These are phyloP conservation scores for Ziziphus jujuba DNA, from an alignment of 306 rosid species.

Conservation along the genomic window DNA sequence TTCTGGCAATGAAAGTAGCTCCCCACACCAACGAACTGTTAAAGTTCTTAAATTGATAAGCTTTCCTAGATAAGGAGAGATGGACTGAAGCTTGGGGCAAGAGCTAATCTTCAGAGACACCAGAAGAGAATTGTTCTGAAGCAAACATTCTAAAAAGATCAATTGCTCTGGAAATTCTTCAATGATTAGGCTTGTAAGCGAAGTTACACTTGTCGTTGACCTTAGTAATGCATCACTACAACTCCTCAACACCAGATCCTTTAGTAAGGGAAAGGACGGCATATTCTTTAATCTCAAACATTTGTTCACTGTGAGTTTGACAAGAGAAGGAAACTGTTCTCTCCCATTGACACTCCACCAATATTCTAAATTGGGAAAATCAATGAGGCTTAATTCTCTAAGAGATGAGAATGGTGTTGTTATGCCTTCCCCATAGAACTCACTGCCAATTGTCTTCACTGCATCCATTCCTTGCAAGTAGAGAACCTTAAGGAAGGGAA, in stretches of 20 bases:
- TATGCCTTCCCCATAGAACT: constrained; percentile 2
- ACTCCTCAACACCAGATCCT: constrained; percentile 8
- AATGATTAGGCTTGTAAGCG: constrained; percentile 21
- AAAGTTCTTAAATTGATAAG: constrained; percentile 14
- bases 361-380: constrained; percentile 19
- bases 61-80: constrained; percentile 13
- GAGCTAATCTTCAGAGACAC: constrained; percentile 22
- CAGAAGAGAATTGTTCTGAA: constrained; percentile 17
- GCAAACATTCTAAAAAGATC: constrained; percentile 6
- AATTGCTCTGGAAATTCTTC: constrained; percentile 16
- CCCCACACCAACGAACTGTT: constrained; percentile 22
- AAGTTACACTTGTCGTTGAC: constrained; percentile 7
- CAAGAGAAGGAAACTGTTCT: constrained; percentile 7
- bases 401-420: constrained; percentile 14
- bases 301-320: constrained; percentile 12
- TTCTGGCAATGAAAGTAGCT: constrained; percentile 12
- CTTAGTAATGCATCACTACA: constrained; percentile 3
- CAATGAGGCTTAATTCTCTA: constrained; percentile 17
- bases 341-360: constrained; percentile 12
- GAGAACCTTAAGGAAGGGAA: constrained; percentile 20
- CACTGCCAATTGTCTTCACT: constrained; percentile 13
- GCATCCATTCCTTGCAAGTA: constrained; percentile 25
- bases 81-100: constrained; percentile 7
- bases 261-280: constrained; percentile 25
- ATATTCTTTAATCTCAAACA: constrained; percentile 11